These are phyloP conservation scores for Pseudoscleropodium purum DNA, from an alignment of 225 moss, liverwort and hornwort genomes.

Conservation along the genomic window DNA sequence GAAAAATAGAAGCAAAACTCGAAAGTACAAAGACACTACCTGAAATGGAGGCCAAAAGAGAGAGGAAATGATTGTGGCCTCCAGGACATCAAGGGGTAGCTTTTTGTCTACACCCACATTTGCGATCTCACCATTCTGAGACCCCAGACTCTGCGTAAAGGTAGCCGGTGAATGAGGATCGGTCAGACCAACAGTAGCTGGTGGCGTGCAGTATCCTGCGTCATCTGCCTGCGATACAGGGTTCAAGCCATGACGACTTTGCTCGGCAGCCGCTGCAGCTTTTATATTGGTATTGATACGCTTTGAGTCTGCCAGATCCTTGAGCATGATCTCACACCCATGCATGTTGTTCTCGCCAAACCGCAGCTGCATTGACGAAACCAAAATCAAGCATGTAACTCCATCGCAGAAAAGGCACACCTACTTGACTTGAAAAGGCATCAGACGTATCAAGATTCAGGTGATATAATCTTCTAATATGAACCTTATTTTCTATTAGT, in stretches of 20 bases:
- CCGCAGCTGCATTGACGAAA: conserved; percentile 53
- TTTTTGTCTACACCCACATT: conserved; percentile 33
- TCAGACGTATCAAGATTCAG: neutral
- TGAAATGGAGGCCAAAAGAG: conserved; percentile 99
- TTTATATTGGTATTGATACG: conserved; percentile 93
- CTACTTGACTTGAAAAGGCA: neutral
- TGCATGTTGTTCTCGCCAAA: conserved; percentile 99
- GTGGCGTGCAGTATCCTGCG: conserved; percentile 25
- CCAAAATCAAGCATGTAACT: neutral
- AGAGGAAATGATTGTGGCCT: conserved; percentile 91
- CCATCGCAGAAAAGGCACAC: neutral
- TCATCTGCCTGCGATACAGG: conserved; percentile 6
- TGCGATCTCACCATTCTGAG: conserved; percentile 23
- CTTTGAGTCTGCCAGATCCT: conserved; percentile 96
- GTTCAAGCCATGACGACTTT: conserved; percentile 12
- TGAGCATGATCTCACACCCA: conserved; percentile 98
- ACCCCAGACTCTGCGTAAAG: conserved; percentile 17
- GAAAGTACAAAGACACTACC: conserved; percentile 33
- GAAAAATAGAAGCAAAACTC: neutral
- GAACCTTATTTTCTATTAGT: neutral
- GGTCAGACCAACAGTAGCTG: conserved; percentile 13
- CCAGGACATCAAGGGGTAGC: conserved; percentile 72
- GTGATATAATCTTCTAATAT: neutral
- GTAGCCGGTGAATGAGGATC: conserved; percentile 8
- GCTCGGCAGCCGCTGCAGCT: conserved; percentile 49